Evolutionary conservation across 495 filamentous ascomycete species (phyloP), one percentile per base, ranked within the genome.

Genomic region (Aspergillus avenaceus): DNA sequence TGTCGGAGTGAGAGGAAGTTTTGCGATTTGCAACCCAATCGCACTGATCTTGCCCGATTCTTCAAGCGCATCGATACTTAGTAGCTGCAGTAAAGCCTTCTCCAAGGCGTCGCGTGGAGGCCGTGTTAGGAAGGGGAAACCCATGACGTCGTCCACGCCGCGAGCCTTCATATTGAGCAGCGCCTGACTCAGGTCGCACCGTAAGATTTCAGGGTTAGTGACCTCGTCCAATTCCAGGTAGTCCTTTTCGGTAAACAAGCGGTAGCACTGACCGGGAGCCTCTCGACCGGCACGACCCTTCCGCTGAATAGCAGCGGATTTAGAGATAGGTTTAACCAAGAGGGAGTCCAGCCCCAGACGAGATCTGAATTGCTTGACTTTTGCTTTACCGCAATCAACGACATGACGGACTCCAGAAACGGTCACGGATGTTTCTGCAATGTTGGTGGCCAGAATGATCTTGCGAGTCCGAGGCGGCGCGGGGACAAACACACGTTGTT

Each of bases 341-440:
- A 99, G 79, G 0, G 93, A 96, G 45, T 97, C 93, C 56, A 99
- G 79, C 8, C 89, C 91, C 0, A 97, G 78, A 0, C 84, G 78
- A 9, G 87, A 80, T 2, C 91, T 84, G 70, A 91, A 97, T 51
- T 96, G 87, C 64, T 96, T 97, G 43, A 91, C 81, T 62, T 97
- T 99, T 4, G 86, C 86, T 60, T 96, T 96, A 21, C 95, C 95
- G 58, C 88, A 87, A 62, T 99, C 95, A 24, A 99, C 75, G 24
- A 99, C 95, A 59, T 82, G 89, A 2, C 90, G 82, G 4, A 99
- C 90, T 2, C 95, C 95, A 7, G 92, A 84, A 0, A 99, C 91
- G 0, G 95, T 99, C 46, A 99, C 86, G 1, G 95, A 99, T 0
- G 95, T 97, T 60, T 99, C 95, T 19, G 95, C 95, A 54, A 99